These are phyloP conservation scores for Plasmodium adleri DNA, from an alignment of 169 alveolate genomes.

Conservation along the genomic window DNA sequence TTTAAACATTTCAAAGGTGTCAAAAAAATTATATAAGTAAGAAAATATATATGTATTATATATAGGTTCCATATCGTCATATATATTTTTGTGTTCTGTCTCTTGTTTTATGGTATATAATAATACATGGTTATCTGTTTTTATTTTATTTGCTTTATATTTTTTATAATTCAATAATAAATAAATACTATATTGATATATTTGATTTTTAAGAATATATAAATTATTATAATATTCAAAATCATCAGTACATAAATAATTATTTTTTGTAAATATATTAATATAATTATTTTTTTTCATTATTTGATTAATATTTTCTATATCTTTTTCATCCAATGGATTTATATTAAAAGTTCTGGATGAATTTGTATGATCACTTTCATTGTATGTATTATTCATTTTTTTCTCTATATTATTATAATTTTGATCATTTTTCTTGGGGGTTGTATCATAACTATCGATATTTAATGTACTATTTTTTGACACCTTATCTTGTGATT, in stretches of 20 bases:
- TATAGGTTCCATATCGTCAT: neutral
- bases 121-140: constrained; percentile 5
- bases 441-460: too few relatives aligned
- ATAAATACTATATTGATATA: constrained; percentile 25
- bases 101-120: too few relatives aligned
- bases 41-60: constrained; percentile 35
- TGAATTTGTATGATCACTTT: neutral
- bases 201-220: constrained; percentile 25
- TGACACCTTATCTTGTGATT: too few relatives aligned
- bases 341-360: too few relatives aligned
- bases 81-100: too few relatives aligned
- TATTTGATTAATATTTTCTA: constrained; percentile 31
- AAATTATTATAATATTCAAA: constrained; percentile 54
- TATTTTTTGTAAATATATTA: constrained; percentile 69
- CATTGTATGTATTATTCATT: neutral
- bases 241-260: constrained; percentile 24
- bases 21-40: constrained; percentile 49
- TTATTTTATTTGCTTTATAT: constrained; percentile 45
- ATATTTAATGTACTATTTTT: too few relatives aligned
- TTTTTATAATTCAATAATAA: constrained; percentile 39
- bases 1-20: constrained; percentile 34
- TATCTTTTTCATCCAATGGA: constrained; percentile 33
- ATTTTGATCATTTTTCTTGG: too few relatives aligned
- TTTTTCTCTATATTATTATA: too few relatives aligned
- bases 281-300: constrained; percentile 57